Conservation (phyloP, 1,284 basidiomycete species). For the Ceratobasidium sp. region DNA sequence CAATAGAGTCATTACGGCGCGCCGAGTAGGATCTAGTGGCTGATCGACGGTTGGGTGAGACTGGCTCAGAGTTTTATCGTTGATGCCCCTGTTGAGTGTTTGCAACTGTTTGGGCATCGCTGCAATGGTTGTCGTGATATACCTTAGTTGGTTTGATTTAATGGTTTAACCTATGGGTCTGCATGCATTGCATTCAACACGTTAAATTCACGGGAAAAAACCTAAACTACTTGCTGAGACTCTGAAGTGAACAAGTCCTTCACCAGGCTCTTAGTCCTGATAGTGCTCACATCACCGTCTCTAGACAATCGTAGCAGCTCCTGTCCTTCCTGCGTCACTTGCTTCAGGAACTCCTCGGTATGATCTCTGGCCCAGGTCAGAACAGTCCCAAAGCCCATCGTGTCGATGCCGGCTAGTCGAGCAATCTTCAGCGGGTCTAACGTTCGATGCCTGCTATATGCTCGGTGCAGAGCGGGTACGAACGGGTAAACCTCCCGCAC, state of each 20-base stretch:
- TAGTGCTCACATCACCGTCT: neutral
- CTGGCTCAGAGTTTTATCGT: too few species aligned
- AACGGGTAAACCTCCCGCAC: neutral
- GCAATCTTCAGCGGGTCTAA: conserved; percentile 22
- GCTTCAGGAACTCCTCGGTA: neutral
- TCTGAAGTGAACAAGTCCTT: conserved; percentile 14
- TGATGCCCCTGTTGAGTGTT: too few species aligned
- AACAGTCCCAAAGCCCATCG: conserved; percentile 18
- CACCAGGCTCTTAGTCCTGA: neutral
- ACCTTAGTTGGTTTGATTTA: too few species aligned
- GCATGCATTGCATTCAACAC: too few species aligned
- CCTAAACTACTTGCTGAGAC: neutral
- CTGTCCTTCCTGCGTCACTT: neutral
- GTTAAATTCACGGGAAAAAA: too few species aligned
- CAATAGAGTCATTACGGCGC: too few species aligned
- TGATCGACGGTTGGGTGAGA: too few species aligned
- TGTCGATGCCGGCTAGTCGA: neutral
- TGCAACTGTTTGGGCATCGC: too few species aligned
- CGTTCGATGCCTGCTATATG: conserved; percentile 13
- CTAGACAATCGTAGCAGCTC: neutral
- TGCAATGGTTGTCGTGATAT: too few species aligned
- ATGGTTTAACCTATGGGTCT: too few species aligned
- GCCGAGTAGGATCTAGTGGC: too few species aligned
- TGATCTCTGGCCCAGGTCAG: conserved; percentile 4
- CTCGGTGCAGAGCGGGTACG: conserved; percentile 3